phyloP scores from a whole-genome alignment of 305 asterid species.

The Fraxinus dipetala region DNA sequence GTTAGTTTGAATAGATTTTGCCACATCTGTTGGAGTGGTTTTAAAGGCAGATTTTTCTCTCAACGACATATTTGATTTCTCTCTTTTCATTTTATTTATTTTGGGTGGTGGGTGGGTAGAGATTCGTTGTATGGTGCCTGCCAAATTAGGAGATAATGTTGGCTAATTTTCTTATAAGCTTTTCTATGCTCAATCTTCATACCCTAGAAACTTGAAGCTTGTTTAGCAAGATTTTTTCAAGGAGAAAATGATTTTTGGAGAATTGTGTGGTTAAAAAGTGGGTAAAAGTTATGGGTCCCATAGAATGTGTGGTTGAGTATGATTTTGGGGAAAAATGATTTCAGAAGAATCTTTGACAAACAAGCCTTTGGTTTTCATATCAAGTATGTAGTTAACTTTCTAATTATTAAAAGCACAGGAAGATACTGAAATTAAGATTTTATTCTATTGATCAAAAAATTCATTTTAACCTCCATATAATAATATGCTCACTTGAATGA shows the following conservation, averaged over 20 bases:
- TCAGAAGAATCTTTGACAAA: background rate
- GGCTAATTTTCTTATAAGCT: background rate
- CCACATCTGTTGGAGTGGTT: background rate
- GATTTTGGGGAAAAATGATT: background rate
- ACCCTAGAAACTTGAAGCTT: background rate
- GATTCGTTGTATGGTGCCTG: background rate
- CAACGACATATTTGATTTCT: background rate
- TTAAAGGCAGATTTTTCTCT: background rate
- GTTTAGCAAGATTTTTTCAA: too few relatives aligned
- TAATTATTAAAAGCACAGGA: too few relatives aligned
- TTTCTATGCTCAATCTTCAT: background rate
- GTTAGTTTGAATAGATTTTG: background rate
- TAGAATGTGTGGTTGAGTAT: background rate
- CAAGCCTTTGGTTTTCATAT: background rate
- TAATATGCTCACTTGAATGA: background rate
- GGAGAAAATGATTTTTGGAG: too few relatives aligned
- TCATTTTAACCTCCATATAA: too few relatives aligned
- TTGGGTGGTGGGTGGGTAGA: background rate
- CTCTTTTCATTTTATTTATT: background rate
- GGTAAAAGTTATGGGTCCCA: background rate
- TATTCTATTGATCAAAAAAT: too few relatives aligned
- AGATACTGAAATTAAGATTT: too few relatives aligned
- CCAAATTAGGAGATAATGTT: background rate
- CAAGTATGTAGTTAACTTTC: too few relatives aligned
- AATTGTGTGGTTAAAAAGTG: background rate